Percentiles rank a stretch among this genome's conserved stretches.
phyloP scores from a whole-genome alignment of 2,329 filamentous ascomycete genomes.

The Fusarium piperis region DNA sequence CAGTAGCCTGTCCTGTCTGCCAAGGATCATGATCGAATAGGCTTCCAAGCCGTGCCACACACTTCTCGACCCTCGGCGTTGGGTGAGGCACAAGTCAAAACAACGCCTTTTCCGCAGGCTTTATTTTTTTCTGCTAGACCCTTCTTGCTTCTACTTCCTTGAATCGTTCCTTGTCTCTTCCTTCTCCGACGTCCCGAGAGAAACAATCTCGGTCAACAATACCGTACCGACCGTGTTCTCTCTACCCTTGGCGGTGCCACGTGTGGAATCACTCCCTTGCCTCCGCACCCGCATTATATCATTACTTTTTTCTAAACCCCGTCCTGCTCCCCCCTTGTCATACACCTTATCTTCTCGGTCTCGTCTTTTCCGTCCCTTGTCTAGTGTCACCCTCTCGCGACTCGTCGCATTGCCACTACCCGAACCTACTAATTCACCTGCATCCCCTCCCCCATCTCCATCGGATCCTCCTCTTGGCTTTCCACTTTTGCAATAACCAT shows the following conservation, averaged over 20 bases:
- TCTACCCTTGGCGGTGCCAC: background rate
- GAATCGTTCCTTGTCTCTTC: background rate
- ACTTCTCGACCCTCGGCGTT: background rate
- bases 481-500: background rate
- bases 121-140: background rate
- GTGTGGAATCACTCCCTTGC: background rate
- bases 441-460: background rate
- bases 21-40: slow-evolving; percentile 16
- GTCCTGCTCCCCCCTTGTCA: background rate
- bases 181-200: background rate
- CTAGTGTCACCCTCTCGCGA: background rate
- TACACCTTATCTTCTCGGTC: slow-evolving; percentile 15
- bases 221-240: background rate
- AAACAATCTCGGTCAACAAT: background rate
- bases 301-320: background rate
- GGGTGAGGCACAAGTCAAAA: background rate
- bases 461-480: slow-evolving; percentile 1
- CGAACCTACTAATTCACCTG: slow-evolving; percentile 4
- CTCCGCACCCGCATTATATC: background rate
- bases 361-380: slow-evolving; percentile 13
- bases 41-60: background rate
- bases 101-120: background rate
- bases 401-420: slow-evolving; percentile 22
- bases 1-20: background rate
- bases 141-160: background rate